Conservation (phyloP, 148 eudicot species). For the Rhododendron ovatum region DNA sequence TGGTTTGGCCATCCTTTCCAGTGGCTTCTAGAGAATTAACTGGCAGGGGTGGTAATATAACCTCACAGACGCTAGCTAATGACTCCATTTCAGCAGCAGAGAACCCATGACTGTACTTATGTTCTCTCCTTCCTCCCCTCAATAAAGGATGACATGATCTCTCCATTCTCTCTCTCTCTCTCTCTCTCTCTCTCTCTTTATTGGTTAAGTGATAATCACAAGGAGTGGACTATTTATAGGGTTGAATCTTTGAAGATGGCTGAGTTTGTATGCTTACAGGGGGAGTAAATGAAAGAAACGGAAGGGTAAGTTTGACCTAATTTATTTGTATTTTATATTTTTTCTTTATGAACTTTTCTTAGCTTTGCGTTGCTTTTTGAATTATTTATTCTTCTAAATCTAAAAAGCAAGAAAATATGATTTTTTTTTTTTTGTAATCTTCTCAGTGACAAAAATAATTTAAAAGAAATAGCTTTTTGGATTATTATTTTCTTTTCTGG, state of each 20-base stretch:
- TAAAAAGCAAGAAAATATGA: not conserved
- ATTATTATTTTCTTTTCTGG: not conserved
- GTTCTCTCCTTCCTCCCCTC: constrained; percentile 44
- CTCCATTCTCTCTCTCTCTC: constrained; percentile 16
- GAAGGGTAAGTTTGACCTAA: not conserved
- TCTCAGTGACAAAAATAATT: not conserved
- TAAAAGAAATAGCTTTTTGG: not conserved
- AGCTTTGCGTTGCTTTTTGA: not conserved
- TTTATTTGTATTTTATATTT: not conserved
- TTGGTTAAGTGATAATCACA: not conserved
- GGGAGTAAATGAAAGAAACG: not conserved
- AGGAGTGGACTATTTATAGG: not conserved
- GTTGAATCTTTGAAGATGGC: not conserved
- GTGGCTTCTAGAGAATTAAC: constrained; percentile 12
- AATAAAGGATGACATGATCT: constrained; percentile 49
- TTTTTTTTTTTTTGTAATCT: not conserved
- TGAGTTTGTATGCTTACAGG: not conserved
- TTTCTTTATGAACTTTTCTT: not conserved
- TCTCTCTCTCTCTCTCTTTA: not conserved
- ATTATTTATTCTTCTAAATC: not conserved
- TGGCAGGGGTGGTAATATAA: constrained; percentile 48
- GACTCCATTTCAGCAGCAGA: constrained; percentile 43
- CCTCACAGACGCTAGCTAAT: constrained; percentile 47
- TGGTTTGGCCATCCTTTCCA: not conserved
- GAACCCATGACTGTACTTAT: constrained; percentile 38